Evolutionary conservation across 2,329 filamentous ascomycete genomes (phyloP).

Genomic region (Hypoxylon sp.): DNA sequence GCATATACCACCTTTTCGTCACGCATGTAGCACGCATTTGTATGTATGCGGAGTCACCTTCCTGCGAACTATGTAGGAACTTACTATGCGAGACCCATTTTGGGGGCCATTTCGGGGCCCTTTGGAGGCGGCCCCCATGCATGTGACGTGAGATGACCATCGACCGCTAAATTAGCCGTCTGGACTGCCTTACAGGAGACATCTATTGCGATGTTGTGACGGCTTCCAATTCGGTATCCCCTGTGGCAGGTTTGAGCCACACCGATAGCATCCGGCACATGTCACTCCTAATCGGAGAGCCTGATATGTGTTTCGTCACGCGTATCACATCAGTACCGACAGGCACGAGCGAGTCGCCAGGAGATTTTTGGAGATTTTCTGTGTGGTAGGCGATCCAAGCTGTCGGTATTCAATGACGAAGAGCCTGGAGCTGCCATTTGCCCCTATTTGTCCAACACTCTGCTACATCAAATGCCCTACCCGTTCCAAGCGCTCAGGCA

Average conservation of each 20-base stretch:
- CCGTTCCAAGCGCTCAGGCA: constrained; percentile 13
- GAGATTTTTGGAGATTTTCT: constrained; percentile 13
- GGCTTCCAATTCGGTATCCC: constrained; percentile 16
- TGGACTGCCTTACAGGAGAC: constrained; percentile 14
- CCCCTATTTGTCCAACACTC: constrained; percentile 15
- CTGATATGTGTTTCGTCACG: constrained; percentile 31
- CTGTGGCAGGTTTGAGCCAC: constrained; percentile 12
- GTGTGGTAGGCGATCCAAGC: constrained; percentile 31
- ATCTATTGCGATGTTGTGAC: constrained; percentile 14
- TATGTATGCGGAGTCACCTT: constrained; percentile 7
- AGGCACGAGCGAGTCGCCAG: constrained; percentile 38
- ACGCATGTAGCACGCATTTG: constrained; percentile 12
- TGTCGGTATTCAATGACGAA: constrained; percentile 34
- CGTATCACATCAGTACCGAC: constrained; percentile 23
- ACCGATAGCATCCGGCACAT: constrained; percentile 8
- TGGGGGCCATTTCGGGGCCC: constrained; percentile 20
- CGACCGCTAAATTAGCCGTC: constrained; percentile 32
- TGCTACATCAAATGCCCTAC: constrained; percentile 3
- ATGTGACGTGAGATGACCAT: constrained; percentile 23
- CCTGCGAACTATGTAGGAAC: constrained; percentile 21
- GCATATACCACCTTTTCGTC: constrained; percentile 24
- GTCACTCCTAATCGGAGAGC: constrained; percentile 14
- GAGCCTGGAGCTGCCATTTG: constrained; percentile 2
- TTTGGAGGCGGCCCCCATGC: constrained; percentile 14
- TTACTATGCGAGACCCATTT: constrained; percentile 31